Evolutionary conservation across 106 monocot genomes (phyloP).

Genomic region (Dioscorea alata): DNA sequence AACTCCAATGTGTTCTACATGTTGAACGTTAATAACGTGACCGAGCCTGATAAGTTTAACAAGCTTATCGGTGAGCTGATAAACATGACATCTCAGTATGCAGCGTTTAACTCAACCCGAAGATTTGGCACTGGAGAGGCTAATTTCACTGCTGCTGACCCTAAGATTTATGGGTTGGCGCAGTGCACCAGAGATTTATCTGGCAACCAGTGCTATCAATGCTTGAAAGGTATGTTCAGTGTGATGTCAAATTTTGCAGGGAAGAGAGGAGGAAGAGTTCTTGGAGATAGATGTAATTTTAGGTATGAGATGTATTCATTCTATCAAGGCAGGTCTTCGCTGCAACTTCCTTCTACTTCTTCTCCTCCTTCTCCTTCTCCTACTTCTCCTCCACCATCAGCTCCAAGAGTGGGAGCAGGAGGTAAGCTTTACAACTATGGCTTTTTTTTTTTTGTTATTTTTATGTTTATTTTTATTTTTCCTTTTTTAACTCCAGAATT

Average conservation of each 20-base stretch:
- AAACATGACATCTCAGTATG: neutral
- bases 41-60: conserved; percentile 4
- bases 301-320: conserved; percentile 6
- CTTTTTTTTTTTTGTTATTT: too few species aligned
- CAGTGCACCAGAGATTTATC: conserved; percentile 27
- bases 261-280: conserved; percentile 10
- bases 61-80: conserved; percentile 2
- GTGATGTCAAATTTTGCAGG: neutral
- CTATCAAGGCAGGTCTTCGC: neutral
- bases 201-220: neutral
- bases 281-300: conserved; percentile 2
- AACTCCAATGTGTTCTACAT: neutral
- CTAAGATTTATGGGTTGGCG: conserved; percentile 18
- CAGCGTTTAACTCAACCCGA: conserved; percentile 1
- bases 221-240: neutral
- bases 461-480: too few species aligned
- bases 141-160: neutral
- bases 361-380: too few species aligned
- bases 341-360: neutral
- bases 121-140: conserved; percentile 9
- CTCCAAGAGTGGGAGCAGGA: neutral
- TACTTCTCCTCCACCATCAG: neutral
- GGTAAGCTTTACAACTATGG: neutral
- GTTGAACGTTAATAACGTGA: conserved; percentile 11
- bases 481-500: too few species aligned